Evolutionary conservation across 1,139 yeast genomes (phyloP).

Genomic region (Starmera stellimalicola): DNA sequence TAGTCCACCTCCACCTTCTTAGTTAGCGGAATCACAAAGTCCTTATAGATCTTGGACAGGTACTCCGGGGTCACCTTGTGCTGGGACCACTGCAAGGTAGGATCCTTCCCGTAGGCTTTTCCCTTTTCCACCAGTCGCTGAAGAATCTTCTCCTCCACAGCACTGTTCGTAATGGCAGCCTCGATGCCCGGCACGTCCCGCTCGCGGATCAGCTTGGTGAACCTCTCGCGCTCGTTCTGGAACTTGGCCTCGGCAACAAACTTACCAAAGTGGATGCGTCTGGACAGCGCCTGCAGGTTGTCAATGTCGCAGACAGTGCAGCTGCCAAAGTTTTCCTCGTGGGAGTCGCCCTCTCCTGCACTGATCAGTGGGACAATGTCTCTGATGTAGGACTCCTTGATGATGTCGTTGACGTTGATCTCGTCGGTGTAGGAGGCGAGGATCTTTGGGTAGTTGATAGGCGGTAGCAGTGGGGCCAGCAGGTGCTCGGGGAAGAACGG

Average conservation of each 20-base stretch:
- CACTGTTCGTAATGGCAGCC: constrained; percentile 72
- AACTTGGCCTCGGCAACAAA: constrained; percentile 96
- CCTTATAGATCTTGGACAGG: constrained; percentile 74
- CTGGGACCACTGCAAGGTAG: constrained; percentile 60
- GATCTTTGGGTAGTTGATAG: constrained; percentile 68
- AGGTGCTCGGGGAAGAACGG: constrained; percentile 76
- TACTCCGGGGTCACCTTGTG: constrained; percentile 75
- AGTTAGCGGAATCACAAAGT: constrained; percentile 85
- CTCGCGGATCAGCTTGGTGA: constrained; percentile 52
- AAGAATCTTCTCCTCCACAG: constrained; percentile 78
- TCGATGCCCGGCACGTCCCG: constrained; percentile 69
- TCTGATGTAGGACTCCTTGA: constrained; percentile 57
- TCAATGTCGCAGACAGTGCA: constrained; percentile 82
- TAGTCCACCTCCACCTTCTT: constrained; percentile 93
- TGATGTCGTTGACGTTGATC: constrained; percentile 64
- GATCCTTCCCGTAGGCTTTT: constrained; percentile 80
- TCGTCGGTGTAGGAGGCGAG: constrained; percentile 68
- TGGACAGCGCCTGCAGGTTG: constrained; percentile 77
- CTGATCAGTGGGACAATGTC: constrained; percentile 69
- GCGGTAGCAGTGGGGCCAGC: constrained; percentile 63
- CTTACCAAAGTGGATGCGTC: constrained; percentile 93
- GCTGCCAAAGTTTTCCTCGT: constrained; percentile 79
- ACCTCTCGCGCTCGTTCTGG: constrained; percentile 53
- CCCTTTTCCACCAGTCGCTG: constrained; percentile 75
- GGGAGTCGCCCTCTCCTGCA: constrained; percentile 63